Evolutionary conservation across 345 rosid species (phyloP), one percentile per base, ranked within the genome.

Genomic region (Syzygium oleosum): DNA sequence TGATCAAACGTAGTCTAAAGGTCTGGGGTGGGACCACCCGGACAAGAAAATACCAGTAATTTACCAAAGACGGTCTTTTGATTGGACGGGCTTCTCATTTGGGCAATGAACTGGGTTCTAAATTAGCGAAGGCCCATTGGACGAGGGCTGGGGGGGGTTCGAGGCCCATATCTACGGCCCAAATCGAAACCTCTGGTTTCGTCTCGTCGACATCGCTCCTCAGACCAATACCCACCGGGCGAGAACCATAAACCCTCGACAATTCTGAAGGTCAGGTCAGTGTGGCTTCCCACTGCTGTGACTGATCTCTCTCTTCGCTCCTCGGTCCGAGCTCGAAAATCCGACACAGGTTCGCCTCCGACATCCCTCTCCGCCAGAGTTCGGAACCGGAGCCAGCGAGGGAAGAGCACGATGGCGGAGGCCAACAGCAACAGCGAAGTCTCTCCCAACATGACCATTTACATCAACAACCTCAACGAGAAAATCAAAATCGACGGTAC

Each of bases 391-490:
- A 29, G 52, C 41, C 53, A 9, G 58, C 51, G 65, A 51, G 22
- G 53, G 88, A 84, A 88, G 55, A 31, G 65, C 46, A 88, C 87
- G 80, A 93, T 93, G 95, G 93, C 90, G 85, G 96, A 95, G 87
- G 90, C 83, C 86, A 53, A 52, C 86, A 85, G 11, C 65, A 85
- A n/a, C 86, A 65, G 58, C 65, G 99, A 98, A 89, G 52, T 87
- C 73, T 22, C 96, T 68, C 90, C 92, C 1, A 97, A 98, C 92
- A 92, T 91, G 93, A 97, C 99, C 41, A 94, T 98, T 53, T 97
- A 96, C 94, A 95, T 97, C 93, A 98, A 98, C 92, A 98, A 96
- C 85, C 99, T 97, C 92, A 98, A 98, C 92, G 99, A 98, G 92
- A 98, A 98, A 91, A 94, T 95, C 90, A 98, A 97, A 92, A 91